A percentile compares a stretch with the other conserved stretches of the same genome.
Conservation (phyloP, 208 protist genomes). For the Trypanosoma cruzi region DNA sequence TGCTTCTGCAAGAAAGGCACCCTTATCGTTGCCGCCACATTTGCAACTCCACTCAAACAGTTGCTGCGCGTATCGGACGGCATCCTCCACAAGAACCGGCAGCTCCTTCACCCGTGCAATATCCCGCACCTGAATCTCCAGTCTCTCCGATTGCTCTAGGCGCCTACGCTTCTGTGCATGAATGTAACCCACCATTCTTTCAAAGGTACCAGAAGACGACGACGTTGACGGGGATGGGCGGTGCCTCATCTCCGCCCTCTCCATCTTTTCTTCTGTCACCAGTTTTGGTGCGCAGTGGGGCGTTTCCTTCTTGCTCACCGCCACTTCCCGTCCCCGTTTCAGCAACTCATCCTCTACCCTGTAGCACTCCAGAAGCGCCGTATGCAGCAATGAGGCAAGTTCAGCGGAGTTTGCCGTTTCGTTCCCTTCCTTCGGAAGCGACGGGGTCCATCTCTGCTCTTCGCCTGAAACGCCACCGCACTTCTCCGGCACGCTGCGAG, state of each 20-base stretch:
- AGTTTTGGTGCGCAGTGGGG: not conserved
- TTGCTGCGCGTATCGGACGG: constrained; percentile 36
- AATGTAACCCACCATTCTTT: constrained; percentile 13
- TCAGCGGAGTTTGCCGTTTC: not conserved
- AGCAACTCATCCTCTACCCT: constrained; percentile 25
- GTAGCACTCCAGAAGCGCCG: constrained; percentile 27
- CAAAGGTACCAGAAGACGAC: constrained; percentile 2
- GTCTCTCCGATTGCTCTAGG: not conserved
- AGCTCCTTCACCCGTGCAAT: constrained; percentile 22
- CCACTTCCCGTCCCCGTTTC: constrained; percentile 1
- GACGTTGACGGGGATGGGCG: not conserved
- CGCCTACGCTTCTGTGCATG: constrained; percentile 14
- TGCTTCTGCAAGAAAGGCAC: not conserved
- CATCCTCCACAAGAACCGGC: constrained; percentile 39
- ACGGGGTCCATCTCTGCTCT: not conserved
- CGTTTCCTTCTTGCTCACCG: not conserved
- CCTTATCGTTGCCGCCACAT: not conserved
- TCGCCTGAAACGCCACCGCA: not conserved
- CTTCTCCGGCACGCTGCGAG: not conserved
- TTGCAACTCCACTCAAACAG: constrained; percentile 22
- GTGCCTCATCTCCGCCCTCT: not conserved
- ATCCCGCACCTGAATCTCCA: constrained; percentile 12
- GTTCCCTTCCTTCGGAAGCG: not conserved
- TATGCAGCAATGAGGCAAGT: constrained; percentile 21
- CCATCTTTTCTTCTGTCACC: not conserved